These are phyloP conservation scores for Nicotiana noctiflora DNA, from an alignment of 257 asterid species.

Conservation along the genomic window DNA sequence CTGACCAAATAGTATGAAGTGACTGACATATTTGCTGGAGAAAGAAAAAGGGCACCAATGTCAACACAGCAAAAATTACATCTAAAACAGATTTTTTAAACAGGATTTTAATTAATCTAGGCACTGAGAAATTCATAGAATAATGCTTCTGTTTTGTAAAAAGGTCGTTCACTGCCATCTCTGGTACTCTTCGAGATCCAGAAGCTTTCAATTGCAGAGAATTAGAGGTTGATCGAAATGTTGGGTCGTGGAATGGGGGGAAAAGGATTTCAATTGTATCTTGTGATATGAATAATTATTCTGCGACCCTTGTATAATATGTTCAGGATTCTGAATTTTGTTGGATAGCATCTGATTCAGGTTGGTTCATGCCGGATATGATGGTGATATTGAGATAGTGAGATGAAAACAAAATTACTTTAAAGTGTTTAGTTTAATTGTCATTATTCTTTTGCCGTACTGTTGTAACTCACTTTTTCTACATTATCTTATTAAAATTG, in stretches of 20 bases:
- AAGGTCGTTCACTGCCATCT: neutral
- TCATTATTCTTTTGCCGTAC: neutral
- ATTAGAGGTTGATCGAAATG: neutral
- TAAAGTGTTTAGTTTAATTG: neutral
- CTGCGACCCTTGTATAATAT: neutral
- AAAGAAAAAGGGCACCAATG: conserved; percentile 13
- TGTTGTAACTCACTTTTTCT: neutral
- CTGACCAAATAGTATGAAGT: conserved; percentile 90
- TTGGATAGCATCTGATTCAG: neutral
- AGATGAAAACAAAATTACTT: neutral
- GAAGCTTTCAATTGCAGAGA: neutral
- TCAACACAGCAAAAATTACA: conserved; percentile 14
- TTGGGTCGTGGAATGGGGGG: conserved; percentile 11
- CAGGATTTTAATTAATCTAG: neutral
- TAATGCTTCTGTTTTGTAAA: neutral
- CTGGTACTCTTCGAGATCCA: neutral
- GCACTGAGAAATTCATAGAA: neutral
- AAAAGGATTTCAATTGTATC: conserved; percentile 12
- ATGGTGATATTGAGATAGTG: neutral
- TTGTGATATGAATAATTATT: neutral
- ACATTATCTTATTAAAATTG: neutral
- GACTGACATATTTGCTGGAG: conserved; percentile 92
- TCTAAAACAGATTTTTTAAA: neutral
- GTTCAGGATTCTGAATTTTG: neutral
- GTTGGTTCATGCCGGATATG: neutral